These are phyloP conservation scores for Nemophila menziesii DNA, from an alignment of 257 asterid species.

Conservation along the genomic window DNA sequence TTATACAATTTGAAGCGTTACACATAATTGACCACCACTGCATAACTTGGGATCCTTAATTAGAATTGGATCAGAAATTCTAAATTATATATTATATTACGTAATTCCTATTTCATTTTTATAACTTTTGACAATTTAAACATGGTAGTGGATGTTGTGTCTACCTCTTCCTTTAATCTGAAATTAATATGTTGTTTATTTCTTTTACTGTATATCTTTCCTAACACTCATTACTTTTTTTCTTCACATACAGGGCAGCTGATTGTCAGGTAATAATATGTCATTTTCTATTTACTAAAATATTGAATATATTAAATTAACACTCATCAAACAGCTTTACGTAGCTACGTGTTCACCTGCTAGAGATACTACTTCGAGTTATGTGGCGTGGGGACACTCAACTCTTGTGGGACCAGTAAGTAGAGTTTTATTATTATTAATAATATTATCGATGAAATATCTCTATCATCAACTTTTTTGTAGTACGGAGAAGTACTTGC, in stretches of 20 bases:
- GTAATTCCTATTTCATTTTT: too few species aligned
- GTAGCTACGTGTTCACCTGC: slow-evolving; percentile 94
- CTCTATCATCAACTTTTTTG: slow-evolving; percentile 9
- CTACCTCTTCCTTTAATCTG: too few species aligned
- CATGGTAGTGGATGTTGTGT: too few species aligned
- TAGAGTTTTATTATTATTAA: slow-evolving; percentile 8
- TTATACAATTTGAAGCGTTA: too few species aligned
- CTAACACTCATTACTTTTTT: slow-evolving; percentile 19
- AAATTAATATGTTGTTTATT: neutral
- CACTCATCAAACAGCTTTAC: slow-evolving; percentile 40
- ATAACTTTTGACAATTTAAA: too few species aligned
- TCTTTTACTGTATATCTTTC: slow-evolving; percentile 4
- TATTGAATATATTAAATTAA: slow-evolving; percentile 2
- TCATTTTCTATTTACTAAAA: neutral
- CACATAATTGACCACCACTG: too few species aligned
- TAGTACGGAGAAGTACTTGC: slow-evolving; percentile 92
- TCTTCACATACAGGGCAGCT: slow-evolving; percentile 61
- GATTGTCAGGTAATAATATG: slow-evolving; percentile 57
- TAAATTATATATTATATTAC: too few species aligned
- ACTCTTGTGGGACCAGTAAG: slow-evolving; percentile 92
- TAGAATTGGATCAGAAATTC: too few species aligned
- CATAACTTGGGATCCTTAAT: too few species aligned
- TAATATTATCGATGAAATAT: neutral
- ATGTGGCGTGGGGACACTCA: slow-evolving; percentile 94
- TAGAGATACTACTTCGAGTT: slow-evolving; percentile 52